phyloP scores from a whole-genome alignment of 306 rosid genomes.

The Vigna unguiculata region DNA sequence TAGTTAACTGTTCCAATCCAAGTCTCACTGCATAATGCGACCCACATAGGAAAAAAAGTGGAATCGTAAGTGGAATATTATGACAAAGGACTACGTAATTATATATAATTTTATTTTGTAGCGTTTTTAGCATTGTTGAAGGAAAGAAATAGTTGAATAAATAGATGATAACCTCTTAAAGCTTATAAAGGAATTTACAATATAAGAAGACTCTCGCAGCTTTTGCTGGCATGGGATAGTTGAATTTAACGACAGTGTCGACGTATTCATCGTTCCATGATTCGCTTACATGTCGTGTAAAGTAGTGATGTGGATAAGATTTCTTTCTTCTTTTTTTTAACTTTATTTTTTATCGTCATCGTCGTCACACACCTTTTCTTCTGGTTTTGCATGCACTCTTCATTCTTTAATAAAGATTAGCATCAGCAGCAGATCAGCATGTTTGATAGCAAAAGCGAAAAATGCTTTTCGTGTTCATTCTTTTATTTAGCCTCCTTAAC shows the following conservation, averaged over 20 bases:
- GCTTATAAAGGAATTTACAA: conserved; percentile 47
- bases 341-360: conserved; percentile 46
- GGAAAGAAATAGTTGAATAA: conserved; percentile 22
- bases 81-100: conserved; percentile 1
- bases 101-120: conserved; percentile 1
- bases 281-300: conserved; percentile 68
- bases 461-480: conserved; percentile 37
- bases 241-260: conserved; percentile 38
- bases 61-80: conserved; percentile 39
- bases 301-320: conserved; percentile 67
- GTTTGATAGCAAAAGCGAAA: conserved; percentile 41
- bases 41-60: conserved; percentile 27
- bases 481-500: conserved; percentile 26
- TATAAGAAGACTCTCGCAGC: conserved; percentile 44
- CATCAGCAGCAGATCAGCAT: conserved; percentile 53
- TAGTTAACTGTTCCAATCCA: neutral
- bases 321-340: conserved; percentile 44
- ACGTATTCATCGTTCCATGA: conserved; percentile 44
- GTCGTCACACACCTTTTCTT: conserved; percentile 37
- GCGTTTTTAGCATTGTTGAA: neutral
- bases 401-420: conserved; percentile 56
- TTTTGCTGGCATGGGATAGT: conserved; percentile 12
- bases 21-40: conserved; percentile 11
- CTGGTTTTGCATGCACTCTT: conserved; percentile 40
- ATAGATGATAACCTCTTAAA: conserved; percentile 46